Conservation (phyloP, 2,329 filamentous ascomycete species). For the Xylariaceae sp. region DNA sequence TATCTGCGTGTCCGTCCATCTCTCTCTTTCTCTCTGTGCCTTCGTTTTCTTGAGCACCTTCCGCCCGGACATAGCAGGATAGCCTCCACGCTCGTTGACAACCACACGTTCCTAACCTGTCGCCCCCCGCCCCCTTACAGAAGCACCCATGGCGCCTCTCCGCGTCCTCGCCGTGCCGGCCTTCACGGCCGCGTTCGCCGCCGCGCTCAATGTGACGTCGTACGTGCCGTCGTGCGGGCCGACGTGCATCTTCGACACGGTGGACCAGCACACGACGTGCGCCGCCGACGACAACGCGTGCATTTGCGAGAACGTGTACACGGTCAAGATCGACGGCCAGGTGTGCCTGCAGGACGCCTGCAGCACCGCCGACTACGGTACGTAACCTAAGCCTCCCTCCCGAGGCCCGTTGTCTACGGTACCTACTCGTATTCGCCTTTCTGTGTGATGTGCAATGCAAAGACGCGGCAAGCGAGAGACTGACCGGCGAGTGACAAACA, state of each 20-base stretch:
- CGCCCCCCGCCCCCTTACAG: neutral
- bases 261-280: slow-evolving; percentile 20
- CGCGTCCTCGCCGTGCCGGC: slow-evolving; percentile 17
- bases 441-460: no score
- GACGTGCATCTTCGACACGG: slow-evolving; percentile 15
- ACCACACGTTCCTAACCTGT: neutral
- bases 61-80: no score
- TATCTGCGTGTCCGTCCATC: no score
- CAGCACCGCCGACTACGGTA: slow-evolving; percentile 21
- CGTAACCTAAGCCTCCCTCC: slow-evolving; percentile 1
- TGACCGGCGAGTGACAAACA: no score
- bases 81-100: neutral
- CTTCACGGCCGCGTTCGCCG: slow-evolving; percentile 15
- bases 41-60: no score
- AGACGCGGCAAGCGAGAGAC: no score
- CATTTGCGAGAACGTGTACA: slow-evolving; percentile 20
- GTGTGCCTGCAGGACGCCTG: slow-evolving; percentile 20
- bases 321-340: slow-evolving; percentile 21
- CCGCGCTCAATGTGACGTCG: slow-evolving; percentile 18
- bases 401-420: neutral
- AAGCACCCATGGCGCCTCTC: slow-evolving; percentile 18
- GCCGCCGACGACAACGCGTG: slow-evolving; percentile 17
- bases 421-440: no score
- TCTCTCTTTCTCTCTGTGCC: no score
- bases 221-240: slow-evolving; percentile 21